Evolutionary conservation across 192 early-diverging fungal species (phyloP).

Genomic region (Coemansia sp.): DNA sequence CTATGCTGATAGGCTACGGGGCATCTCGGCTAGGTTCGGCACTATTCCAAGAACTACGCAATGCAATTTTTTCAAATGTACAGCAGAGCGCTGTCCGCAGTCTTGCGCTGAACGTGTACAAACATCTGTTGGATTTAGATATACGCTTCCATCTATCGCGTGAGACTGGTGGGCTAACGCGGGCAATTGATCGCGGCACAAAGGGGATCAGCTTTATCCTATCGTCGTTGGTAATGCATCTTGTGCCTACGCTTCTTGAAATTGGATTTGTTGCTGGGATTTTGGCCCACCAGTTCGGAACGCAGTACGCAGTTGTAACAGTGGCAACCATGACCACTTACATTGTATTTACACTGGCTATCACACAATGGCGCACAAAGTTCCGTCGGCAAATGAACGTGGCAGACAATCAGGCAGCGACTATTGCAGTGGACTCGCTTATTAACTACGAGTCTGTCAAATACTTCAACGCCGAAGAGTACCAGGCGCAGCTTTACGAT

Average conservation of each 20-base stretch:
- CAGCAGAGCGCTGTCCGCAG: slow-evolving; percentile 91
- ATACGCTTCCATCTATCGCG: slow-evolving; percentile 88
- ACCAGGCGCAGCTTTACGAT: slow-evolving; percentile 89
- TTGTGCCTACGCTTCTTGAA: slow-evolving; percentile 92
- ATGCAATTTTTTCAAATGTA: slow-evolving; percentile 90
- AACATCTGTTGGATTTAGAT: slow-evolving; percentile 85
- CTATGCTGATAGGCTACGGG: slow-evolving; percentile 94
- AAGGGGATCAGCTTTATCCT: slow-evolving; percentile 97
- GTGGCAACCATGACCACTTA: slow-evolving; percentile 74
- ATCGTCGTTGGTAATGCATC: slow-evolving; percentile 91
- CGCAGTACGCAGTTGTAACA: slow-evolving; percentile 59
- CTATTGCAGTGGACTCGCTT: slow-evolving; percentile 91
- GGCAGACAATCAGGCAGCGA: slow-evolving; percentile 94
- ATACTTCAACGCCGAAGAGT: slow-evolving; percentile 91
- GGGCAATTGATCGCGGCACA: slow-evolving; percentile 94
- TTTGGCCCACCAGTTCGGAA: slow-evolving; percentile 67
- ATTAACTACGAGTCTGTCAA: slow-evolving; percentile 99
- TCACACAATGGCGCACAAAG: slow-evolving; percentile 85
- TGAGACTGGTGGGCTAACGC: slow-evolving; percentile 94
- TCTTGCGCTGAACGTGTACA: slow-evolving; percentile 85
- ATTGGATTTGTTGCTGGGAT: slow-evolving; percentile 93
- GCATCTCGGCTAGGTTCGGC: slow-evolving; percentile 81
- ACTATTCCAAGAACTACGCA: slow-evolving; percentile 84
- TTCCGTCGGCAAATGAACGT: slow-evolving; percentile 90
- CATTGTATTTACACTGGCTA: slow-evolving; percentile 79